A percentile compares a stretch with the other conserved stretches of the same genome.
Evolutionary conservation across 129 eudicot species (phyloP).

Genomic region (Centaurea solstitialis): DNA sequence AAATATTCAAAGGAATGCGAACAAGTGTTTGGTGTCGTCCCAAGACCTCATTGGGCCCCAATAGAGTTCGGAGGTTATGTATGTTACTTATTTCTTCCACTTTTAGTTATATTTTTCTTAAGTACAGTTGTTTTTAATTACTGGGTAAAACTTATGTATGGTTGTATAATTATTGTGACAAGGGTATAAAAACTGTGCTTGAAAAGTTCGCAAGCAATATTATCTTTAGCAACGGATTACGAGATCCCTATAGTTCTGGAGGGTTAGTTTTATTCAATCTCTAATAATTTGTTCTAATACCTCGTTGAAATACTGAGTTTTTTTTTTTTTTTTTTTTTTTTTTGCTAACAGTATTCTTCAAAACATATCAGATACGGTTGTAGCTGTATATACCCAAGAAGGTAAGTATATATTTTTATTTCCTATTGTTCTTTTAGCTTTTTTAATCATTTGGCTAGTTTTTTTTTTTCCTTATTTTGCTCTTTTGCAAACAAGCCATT

Average conservation of each 20-base stretch:
- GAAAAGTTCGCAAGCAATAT: constrained; percentile 48
- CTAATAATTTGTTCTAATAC: neutral
- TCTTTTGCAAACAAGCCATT: no score
- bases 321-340: neutral
- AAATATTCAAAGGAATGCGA: constrained; percentile 28
- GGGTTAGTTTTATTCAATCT: constrained; percentile 22
- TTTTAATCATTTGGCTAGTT: no score
- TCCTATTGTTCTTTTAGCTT: neutral
- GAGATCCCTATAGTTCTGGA: constrained; percentile 47
- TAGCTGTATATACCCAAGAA: constrained; percentile 25
- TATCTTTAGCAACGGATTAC: constrained; percentile 40
- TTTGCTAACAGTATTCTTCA: constrained; percentile 15
- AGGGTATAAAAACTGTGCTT: constrained; percentile 39
- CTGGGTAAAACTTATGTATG: neutral
- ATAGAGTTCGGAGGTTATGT: constrained; percentile 48
- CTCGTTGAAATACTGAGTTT: neutral
- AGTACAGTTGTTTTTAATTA: neutral
- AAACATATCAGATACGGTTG: constrained; percentile 32
- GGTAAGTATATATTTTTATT: neutral
- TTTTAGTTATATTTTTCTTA: neutral
- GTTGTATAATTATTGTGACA: neutral
- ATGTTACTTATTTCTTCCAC: neutral
- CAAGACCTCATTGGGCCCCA: constrained; percentile 42
- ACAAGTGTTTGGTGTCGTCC: constrained; percentile 32
- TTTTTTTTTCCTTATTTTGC: no score